Evolutionary conservation across 2,329 filamentous ascomycete genomes (phyloP), one percentile per base, ranked within the genome.

Genomic region (Coleophoma eucalyptorum): DNA sequence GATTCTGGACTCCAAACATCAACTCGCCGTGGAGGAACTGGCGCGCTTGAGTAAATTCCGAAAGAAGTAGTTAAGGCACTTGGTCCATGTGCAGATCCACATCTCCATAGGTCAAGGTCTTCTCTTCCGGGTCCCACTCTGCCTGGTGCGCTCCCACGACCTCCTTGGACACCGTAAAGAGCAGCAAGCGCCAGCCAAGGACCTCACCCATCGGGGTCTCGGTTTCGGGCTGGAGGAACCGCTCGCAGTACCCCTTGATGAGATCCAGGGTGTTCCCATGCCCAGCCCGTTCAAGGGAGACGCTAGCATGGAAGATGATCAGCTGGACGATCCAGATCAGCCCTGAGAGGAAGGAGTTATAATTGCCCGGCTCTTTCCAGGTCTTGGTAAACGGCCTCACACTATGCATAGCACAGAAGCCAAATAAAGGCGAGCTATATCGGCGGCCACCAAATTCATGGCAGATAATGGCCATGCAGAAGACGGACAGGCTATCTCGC

Each of bases 1-100:
- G 26, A 32, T 53, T 16, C 21, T 35, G 18, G 1, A 26, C 43
- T 26, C 37, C 4, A 33, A 54, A 50, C 20, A 56, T 16, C 0
- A 56, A 43, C 45, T 58, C 34, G 13, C 55, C 34, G 45, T 53
- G 53, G 1, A 58, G 35, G 4, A 58, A 35, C 8, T 35, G 33
- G 10, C 15, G 15, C 10, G 33, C 33, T 15, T 8, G 33, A 8
- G 8, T 8, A 15, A 35, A 35, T 35, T 15, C 33, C 33, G 33
- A 35, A 15, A 35, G 33, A 8, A 35, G 15, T 8, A 35, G 33
- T 15, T 35, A 35, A 10, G 15, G 33, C 33, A 35, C 33, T 10
- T 35, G 33, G 33, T 35, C 33, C 33, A 35, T 35, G 15, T 35
- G 33, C 33, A 35, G 15, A 35, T 35, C 33, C 8, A 35, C 33